phyloP scores from a whole-genome alignment of 371 early-diverging fungal genomes.

The Rhizopus microsporus region DNA sequence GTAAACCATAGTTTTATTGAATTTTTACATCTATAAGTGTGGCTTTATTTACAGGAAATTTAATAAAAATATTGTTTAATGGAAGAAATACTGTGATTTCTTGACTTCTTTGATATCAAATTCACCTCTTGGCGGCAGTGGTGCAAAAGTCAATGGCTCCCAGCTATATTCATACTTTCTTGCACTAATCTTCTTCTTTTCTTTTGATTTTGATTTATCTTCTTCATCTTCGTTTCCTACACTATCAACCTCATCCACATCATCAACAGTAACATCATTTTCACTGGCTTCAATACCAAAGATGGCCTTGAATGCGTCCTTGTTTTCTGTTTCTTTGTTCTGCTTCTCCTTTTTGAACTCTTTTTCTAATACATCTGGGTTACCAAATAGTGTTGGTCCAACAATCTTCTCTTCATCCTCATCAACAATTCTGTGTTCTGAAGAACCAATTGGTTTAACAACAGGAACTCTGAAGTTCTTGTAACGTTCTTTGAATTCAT shows the following conservation, averaged over 20 bases:
- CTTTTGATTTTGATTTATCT: slow-evolving; percentile 20
- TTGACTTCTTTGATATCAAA: slow-evolving; percentile 83
- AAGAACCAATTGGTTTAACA: slow-evolving; percentile 2
- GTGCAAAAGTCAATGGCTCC: slow-evolving; percentile 72
- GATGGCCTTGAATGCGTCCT: slow-evolving; percentile 31
- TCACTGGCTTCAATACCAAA: slow-evolving; percentile 28
- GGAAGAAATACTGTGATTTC: slow-evolving; percentile 91
- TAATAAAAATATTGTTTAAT: slow-evolving; percentile 38
- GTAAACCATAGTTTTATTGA: too few relatives aligned
- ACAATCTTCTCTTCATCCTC: slow-evolving; percentile 3
- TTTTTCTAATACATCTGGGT: slow-evolving; percentile 14
- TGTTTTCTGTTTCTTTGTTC: slow-evolving; percentile 30
- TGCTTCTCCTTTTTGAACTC: slow-evolving; percentile 29
- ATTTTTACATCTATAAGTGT: too few relatives aligned
- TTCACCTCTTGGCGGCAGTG: slow-evolving; percentile 80
- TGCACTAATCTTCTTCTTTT: slow-evolving; percentile 8
- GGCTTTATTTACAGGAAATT: too few relatives aligned
- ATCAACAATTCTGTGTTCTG: slow-evolving; percentile 1
- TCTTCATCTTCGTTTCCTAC: slow-evolving; percentile 17
- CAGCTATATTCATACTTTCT: slow-evolving; percentile 56
- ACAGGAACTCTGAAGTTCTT: slow-evolving; percentile 70
- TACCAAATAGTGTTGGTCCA: slow-evolving; percentile 13
- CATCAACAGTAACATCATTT: slow-evolving; percentile 19
- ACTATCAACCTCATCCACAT: slow-evolving; percentile 15
- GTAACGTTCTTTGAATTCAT: slow-evolving; percentile 88